Evolutionary conservation across 495 filamentous ascomycete genomes (phyloP).

Genomic region (Trichoderma asperelloides): DNA sequence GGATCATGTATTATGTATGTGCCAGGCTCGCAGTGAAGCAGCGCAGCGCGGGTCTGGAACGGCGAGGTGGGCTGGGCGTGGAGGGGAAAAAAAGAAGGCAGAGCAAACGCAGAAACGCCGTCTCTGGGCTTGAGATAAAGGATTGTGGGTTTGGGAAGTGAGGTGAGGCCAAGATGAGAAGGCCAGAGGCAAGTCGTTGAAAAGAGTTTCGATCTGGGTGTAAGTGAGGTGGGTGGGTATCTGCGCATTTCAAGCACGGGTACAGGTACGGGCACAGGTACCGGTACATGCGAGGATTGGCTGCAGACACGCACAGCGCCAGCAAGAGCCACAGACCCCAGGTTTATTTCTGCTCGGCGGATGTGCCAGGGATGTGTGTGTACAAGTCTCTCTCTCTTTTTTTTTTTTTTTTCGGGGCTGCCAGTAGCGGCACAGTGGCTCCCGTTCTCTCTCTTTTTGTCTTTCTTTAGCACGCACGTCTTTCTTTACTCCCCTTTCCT

Average conservation of each 20-base stretch:
- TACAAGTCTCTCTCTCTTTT: background rate
- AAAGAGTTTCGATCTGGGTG: background rate
- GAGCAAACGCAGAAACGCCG: too few species aligned
- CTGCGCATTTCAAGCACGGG: too few species aligned
- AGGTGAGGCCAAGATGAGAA: constrained; percentile 4
- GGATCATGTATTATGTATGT: background rate
- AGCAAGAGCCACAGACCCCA: background rate
- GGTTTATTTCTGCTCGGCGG: background rate
- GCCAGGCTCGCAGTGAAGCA: background rate
- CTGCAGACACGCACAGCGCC: background rate
- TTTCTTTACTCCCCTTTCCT: too few species aligned
- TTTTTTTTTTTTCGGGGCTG: background rate
- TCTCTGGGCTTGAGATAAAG: constrained; percentile 4
- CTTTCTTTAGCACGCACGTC: too few species aligned
- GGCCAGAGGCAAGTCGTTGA: background rate
- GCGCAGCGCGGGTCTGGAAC: background rate
- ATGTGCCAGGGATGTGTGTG: background rate
- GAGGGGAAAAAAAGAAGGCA: background rate
- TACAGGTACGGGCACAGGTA: too few species aligned
- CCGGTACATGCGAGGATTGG: background rate
- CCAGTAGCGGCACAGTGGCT: background rate
- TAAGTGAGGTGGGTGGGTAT: background rate
- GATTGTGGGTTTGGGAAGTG: background rate
- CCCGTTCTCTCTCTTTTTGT: background rate
- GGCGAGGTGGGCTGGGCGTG: background rate